Conservation (phyloP, 1,284 basidiomycete species). For the Ganoderma lucidum region DNA sequence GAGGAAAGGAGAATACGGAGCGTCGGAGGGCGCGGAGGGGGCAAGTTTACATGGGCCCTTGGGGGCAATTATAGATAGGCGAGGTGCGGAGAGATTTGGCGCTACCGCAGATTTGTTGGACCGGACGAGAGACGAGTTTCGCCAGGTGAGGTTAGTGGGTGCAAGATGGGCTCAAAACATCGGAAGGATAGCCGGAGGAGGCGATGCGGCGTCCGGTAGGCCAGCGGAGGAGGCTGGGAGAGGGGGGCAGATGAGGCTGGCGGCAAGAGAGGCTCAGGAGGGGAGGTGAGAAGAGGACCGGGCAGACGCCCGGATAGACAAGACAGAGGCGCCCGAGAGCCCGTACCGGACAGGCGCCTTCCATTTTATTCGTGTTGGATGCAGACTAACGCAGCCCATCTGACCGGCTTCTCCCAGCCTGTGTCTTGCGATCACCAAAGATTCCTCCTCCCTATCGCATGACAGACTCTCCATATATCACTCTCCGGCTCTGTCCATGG, state of each 20-base stretch:
- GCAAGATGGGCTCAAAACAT: slow-evolving; percentile 8
- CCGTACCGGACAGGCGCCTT: not conserved
- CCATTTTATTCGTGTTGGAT: slow-evolving; percentile 4
- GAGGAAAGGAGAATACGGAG: not conserved
- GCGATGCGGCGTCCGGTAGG: not conserved
- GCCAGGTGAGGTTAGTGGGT: not conserved
- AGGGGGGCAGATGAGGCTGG: slow-evolving; percentile 5
- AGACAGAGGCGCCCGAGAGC: slow-evolving; percentile 1
- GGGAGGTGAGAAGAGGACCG: slow-evolving; percentile 9
- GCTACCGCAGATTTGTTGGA: slow-evolving; percentile 22
- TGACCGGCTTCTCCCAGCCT: slow-evolving; percentile 3
- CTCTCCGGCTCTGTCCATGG: not conserved
- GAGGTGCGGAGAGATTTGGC: slow-evolving; percentile 29
- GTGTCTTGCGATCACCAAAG: not conserved
- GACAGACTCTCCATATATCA: slow-evolving; percentile 17
- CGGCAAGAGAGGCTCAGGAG: not conserved
- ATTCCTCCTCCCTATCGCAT: slow-evolving; percentile 3
- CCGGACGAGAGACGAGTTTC: slow-evolving; percentile 16
- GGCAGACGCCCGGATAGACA: not conserved
- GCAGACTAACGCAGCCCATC: slow-evolving; percentile 4
- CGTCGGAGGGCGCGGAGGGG: slow-evolving; percentile 3
- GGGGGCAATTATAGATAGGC: slow-evolving; percentile 28
- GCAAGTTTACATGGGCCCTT: slow-evolving; percentile 19
- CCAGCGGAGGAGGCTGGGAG: not conserved
- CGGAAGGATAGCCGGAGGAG: not conserved